Evolutionary conservation across 2,329 filamentous ascomycete species (phyloP), one percentile per base, ranked within the genome.

Genomic region (Colletotrichum paranaense): DNA sequence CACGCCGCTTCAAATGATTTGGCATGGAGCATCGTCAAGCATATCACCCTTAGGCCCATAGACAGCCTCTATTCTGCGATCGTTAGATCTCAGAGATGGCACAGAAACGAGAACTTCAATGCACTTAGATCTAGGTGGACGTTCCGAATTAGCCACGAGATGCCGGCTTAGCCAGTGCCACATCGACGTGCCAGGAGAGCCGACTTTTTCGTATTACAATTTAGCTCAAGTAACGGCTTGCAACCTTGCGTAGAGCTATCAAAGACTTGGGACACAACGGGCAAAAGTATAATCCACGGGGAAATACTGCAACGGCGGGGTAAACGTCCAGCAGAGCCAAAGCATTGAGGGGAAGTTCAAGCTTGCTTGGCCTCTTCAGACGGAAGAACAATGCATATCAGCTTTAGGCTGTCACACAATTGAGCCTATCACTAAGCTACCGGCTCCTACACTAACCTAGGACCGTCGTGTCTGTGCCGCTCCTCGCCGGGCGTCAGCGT

Each of bases 321-420:
- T 30, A 28, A 24, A 24, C 38, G n/a, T 49, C 49, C 26, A n/a
- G 26, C 19, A 3, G 16, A 62, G 12, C 42, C 56, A 19, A 3
- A 58, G 56, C 56, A 58, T 58, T 58, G 30, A 49, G 70, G 60
- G 49, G 67, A 11, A 8, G 26, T n/a, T 26, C 59, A 53, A 64
- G 65, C 60, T 64, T 55, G 58, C 65, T 52, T 42, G 35, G 46
- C 19, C 49, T 32, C 28, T 72, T 57, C 35, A 16, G 53, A 35
- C 28, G 28, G 28, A n/a, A 46, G 42, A 53, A 60, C 60, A 56
- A 65, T 70, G 70, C 62, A 28, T 24, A 60, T 62, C 67, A 30
- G 52, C 55, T 60, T 49, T 42, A 49, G 60, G 67, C 71, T 66
- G 67, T 56, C 67, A 56, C 67, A 71, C 67, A 71, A 70, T 57